phyloP scores from a whole-genome alignment of 169 alveolate genomes.

The Neospora caninum region DNA sequence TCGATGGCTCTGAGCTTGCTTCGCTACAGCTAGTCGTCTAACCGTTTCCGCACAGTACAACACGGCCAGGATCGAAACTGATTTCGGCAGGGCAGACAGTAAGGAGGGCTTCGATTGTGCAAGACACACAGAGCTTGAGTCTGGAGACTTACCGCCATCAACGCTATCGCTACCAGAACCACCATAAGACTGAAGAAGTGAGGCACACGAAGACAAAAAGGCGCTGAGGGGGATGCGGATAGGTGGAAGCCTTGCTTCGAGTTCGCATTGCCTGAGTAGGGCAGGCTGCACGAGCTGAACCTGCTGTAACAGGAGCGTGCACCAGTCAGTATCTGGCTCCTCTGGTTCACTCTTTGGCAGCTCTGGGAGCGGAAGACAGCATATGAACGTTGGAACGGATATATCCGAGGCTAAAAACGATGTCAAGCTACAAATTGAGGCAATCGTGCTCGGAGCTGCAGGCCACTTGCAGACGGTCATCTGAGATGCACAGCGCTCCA shows the following conservation, averaged over 20 bases:
- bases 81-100: not conserved
- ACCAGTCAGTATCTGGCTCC: not conserved
- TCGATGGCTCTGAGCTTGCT: not conserved
- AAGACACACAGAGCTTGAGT: not conserved
- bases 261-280: not conserved
- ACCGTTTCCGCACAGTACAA: not conserved
- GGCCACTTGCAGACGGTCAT: not conserved
- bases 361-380: not conserved
- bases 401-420: not conserved
- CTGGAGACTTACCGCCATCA: not conserved
- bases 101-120: not conserved
- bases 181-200: not conserved
- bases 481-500: not conserved
- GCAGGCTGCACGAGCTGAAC: not conserved
- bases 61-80: not conserved
- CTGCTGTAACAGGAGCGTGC: not conserved
- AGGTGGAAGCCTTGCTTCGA: not conserved
- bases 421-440: not conserved
- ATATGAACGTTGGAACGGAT: not conserved
- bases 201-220: not conserved
- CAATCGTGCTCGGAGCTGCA: not conserved
- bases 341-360: not conserved
- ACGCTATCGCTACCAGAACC: not conserved
- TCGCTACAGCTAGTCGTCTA: not conserved
- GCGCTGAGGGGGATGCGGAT: not conserved